Evolutionary conservation across 2,329 filamentous ascomycete species (phyloP), one percentile per base, ranked within the genome.

Genomic region (Alternaria sp.): DNA sequence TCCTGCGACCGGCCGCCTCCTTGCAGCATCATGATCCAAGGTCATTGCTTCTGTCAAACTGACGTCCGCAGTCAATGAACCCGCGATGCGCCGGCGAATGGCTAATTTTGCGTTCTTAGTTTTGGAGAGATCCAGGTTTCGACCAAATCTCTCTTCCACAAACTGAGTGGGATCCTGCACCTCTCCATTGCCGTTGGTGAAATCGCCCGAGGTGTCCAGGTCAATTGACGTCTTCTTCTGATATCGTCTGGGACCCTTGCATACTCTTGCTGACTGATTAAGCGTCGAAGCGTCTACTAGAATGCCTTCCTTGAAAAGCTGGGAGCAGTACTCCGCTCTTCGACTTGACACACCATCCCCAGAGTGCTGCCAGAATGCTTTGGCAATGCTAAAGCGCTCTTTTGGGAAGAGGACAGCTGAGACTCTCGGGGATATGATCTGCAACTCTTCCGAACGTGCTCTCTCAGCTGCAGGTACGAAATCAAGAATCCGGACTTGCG

Each of bases 331-430:
- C 75, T 97, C 94, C 34, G 93, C 94, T 41, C 93, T 88, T 51
- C 95, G 89, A 76, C 94, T 97, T 0, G 94, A 97, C 14, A 97
- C 85, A 16, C 95, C 95, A 63, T 97, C 94, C 20, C 95, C 95
- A 0, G 92, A 91, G 78, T 99, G 95, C 77, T 98, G 95, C 95
- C 95, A 99, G 73, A 96, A 97, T 71, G 93, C 87, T 78, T 97
- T 98, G n/a, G 93, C 92, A 60, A 91, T 79, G 5, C 87, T 80
- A 69, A 90, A 94, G 18, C 88, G 80, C 12, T 88, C 86, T 46
- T 85, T 82, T 0, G 89, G 87, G 69, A 90, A 93, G 42, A 98
- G 75, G 3, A 97, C 88, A 24, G 81, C 82, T 6, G 79, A 83
- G 4, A 84, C 65, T 39, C 71, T 76, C 0, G 82, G 81, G 20